Percentiles rank a stretch among this genome's conserved stretches.
phyloP scores from a whole-genome alignment of 116 monocot species.

The Cymodocea nodosa region DNA sequence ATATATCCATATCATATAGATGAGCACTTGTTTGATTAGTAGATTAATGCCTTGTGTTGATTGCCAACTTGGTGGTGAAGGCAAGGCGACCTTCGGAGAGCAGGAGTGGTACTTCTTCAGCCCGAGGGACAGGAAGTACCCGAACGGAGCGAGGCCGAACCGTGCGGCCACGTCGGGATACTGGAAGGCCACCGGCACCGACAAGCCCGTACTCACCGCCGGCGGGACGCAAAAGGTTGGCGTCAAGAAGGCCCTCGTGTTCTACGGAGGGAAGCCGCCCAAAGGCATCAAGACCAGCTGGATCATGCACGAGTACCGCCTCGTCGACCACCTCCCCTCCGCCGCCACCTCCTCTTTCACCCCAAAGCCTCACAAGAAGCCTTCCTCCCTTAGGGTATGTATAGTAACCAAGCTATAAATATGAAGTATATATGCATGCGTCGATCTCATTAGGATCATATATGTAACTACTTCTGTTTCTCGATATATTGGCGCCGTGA shows the following conservation, averaged over 20 bases:
- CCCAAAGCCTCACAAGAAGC: slow-evolving; percentile 18
- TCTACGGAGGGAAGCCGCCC: slow-evolving; percentile 55
- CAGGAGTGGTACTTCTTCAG: slow-evolving; percentile 78
- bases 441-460: too few relatives aligned
- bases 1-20: too few relatives aligned
- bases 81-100: slow-evolving; percentile 53
- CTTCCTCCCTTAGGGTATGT: slow-evolving; percentile 40
- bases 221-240: slow-evolving; percentile 31
- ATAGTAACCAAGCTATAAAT: background rate
- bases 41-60: too few relatives aligned
- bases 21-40: too few relatives aligned
- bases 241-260: slow-evolving; percentile 63
- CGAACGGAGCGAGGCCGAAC: slow-evolving; percentile 59
- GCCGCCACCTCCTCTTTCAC: background rate
- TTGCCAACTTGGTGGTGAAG: too few relatives aligned
- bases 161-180: slow-evolving; percentile 57
- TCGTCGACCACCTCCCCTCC: slow-evolving; percentile 10
- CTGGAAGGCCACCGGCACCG: slow-evolving; percentile 70
- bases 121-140: slow-evolving; percentile 57
- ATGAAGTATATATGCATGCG: background rate
- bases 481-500: too few relatives aligned
- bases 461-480: too few relatives aligned
- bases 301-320: slow-evolving; percentile 94
- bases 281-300: slow-evolving; percentile 74
- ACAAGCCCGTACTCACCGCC: slow-evolving; percentile 45